Evolutionary conservation across 306 rosid species (phyloP), one percentile per base, ranked within the genome.

Genomic region (Elaeagnus macrophylla): DNA sequence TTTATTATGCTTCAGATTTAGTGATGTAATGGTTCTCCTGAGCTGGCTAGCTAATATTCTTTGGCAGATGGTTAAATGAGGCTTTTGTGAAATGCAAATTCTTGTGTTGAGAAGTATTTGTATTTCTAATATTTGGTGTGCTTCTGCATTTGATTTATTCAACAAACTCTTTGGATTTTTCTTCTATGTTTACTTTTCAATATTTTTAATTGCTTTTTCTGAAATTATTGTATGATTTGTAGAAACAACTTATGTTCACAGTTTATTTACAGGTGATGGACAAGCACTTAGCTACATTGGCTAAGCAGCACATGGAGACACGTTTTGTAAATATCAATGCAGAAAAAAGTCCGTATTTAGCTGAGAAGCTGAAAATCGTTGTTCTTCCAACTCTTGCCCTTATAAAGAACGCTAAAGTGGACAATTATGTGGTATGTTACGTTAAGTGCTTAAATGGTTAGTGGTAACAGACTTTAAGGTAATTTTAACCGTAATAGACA

Each of bases 381-480:
- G 95, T 91, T 76, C 95, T 91, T 66, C 99, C 99, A 9, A 91
- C 96, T 18, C 68, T 91, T 63, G 95, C 99, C 63, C 93, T 91
- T 59, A 80, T 91, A 61, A 91, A 91, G 77, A 86, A 84, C 51
- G 78, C 97, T 51, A 91, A 91, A 80, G 97, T 91, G 46, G 97
- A 91, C 47, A 94, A 91, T 67, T 91, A 91, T 64, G 96, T 84
- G 99, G 99, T 91, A 78, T 60, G 83, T 49, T 61, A 38, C 32
- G 9, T 36, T 36, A 66, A 62, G 40, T n/a, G 6, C 14, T 25
- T 25, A 25, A 25, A 2, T 25, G 32, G 32, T 25, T 25, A 1
- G 32, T 2, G 14, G 45, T 43, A 38, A 5, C 13, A 16, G 32
- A 39, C 16, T 7, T 46, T 25, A 2, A 25, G 4, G 32, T 25